Base-by-base conservation (phyloP, 768 basidiomycete genomes). In the Leccinellum rugosiceps region DNA sequence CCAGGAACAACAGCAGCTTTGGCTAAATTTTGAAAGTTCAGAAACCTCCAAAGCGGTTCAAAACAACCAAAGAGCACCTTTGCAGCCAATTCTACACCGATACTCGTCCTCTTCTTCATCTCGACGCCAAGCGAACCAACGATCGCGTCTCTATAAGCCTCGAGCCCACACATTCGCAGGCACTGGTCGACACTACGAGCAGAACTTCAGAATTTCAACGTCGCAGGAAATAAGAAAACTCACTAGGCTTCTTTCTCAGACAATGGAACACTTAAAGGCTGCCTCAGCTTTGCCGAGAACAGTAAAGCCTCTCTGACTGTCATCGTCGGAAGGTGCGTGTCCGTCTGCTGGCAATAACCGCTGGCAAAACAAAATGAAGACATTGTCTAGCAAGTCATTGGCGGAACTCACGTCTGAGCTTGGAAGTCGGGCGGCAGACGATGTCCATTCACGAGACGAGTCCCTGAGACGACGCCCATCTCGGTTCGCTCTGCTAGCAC, bases 261-360 rank as follows among this genome's bases (percentile, higher is more conserved):
- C 4, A 75, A 62, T 1, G 90, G 76, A 6, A 92, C 86, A 1
- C 77, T 75, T 1, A 77, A 73, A 0, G 90, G 90, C 66, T 94
- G 92, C 28, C 92, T 85, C 17, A 94, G 72, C 54, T 81, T 83
- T 3, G 92, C 92, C 6, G 91, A 93, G 72, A 92, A 88, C 34
- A 83, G 72, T 5, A 94, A 73, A 0, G 92, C 89, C 63, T 94
- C 92, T 41, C 88, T 79, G 6, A 94, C 91, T 3, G 90, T 92
- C 23, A 84, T 76, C 6, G 85, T 85, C 26, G 81, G 80, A 17
- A 88, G 79, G 71, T 94, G 92, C 0, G 86, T 88, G 63, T 93
- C 91, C 74, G 83, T 83, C 68, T 96, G 94, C 66, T 95, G 92
- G 57, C 87, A 90, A 65, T 93, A 95, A 0, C 90, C 92, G 49